Conservation (phyloP, 768 basidiomycete genomes). For the Sporobolomyces roseus region DNA sequence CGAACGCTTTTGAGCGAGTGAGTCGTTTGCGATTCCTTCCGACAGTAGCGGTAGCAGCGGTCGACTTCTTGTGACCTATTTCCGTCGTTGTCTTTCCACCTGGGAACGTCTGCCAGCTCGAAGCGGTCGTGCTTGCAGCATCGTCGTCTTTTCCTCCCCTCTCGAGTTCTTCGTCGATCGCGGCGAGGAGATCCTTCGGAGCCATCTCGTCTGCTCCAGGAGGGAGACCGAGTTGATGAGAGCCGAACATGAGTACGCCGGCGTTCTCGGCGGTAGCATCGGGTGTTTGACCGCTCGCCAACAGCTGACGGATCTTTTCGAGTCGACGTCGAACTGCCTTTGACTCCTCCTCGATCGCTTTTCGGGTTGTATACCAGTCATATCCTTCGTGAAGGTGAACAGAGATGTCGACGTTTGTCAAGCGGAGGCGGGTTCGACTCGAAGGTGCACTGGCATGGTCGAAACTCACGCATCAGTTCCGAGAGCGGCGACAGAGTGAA, state of each 20-base stretch:
- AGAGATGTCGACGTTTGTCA: constrained; percentile 53
- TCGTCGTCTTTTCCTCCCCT: constrained; percentile 63
- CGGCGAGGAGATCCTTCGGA: constrained; percentile 53
- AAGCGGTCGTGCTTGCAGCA: constrained; percentile 21
- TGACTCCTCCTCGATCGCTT: constrained; percentile 78
- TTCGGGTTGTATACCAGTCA: constrained; percentile 84
- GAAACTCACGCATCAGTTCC: neutral
- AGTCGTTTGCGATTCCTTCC: constrained; percentile 49
- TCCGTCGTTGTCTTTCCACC: neutral
- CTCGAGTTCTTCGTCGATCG: constrained; percentile 84
- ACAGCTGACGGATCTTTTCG: constrained; percentile 82
- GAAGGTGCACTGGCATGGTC: constrained; percentile 45
- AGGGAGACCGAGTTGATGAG: constrained; percentile 85
- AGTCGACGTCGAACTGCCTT: constrained; percentile 80
- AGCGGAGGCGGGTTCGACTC: constrained; percentile 7
- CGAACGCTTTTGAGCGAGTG: constrained; percentile 68
- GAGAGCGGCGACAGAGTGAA: neutral
- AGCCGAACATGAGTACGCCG: constrained; percentile 81
- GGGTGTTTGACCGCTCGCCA: constrained; percentile 81
- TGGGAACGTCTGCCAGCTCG: constrained; percentile 38
- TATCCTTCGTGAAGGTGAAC: constrained; percentile 87
- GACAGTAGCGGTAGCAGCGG: constrained; percentile 3
- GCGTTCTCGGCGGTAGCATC: constrained; percentile 67
- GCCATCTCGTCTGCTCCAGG: constrained; percentile 54
- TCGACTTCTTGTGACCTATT: neutral